Evolutionary conservation across 768 basidiomycete genomes (phyloP), one percentile per base, ranked within the genome.

Genomic region (Tylopilus felleus): DNA sequence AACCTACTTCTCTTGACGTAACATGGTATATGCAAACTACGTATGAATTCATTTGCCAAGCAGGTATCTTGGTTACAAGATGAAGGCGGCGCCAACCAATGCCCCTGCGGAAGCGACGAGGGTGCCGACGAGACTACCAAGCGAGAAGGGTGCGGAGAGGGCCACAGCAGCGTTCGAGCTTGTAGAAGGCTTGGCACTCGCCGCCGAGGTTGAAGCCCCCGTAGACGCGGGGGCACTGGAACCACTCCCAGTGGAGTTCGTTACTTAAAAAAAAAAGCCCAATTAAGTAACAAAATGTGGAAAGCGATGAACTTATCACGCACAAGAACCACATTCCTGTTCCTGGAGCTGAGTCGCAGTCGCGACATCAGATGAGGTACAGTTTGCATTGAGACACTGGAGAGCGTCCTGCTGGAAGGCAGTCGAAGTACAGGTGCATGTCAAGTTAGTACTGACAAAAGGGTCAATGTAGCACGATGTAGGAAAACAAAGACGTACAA

Each of bases 381-480:
- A 80, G 38, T 60, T 70, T 1, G 56, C n/a, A 21, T 27, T 1
- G 21, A 80, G 65, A 59, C 79, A 80, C 7, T 27, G 1, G 0
- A 1, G 8, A 3, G 73, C 73, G 1, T 64, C 63, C 4, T 1
- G 0, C 52, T 78, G 76, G 75, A 76, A 80, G 2, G 54, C 41
- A 1, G 48, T 10, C 47, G 68, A 74, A 3, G 69, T 60, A 65
- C 79, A 80, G 21, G 76, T 57, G 48, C 79, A 80, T 0, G 52
- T 0, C n/a, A 74, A 0, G 60, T 80, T 61, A 13, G 74, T 62
- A 61, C 79, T 80, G 28, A 44, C 12, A 10, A 19, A n/a, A 8
- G 8, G 12, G 44, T 49, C 8, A 59, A 31, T 5, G 3, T 9
- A 13, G 12, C 3, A 2, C 3, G 17, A 43, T 5, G 25, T 17